Evolutionary conservation across 768 basidiomycete species (phyloP).

Genomic region (Krasilnikovozyma curviuscula): DNA sequence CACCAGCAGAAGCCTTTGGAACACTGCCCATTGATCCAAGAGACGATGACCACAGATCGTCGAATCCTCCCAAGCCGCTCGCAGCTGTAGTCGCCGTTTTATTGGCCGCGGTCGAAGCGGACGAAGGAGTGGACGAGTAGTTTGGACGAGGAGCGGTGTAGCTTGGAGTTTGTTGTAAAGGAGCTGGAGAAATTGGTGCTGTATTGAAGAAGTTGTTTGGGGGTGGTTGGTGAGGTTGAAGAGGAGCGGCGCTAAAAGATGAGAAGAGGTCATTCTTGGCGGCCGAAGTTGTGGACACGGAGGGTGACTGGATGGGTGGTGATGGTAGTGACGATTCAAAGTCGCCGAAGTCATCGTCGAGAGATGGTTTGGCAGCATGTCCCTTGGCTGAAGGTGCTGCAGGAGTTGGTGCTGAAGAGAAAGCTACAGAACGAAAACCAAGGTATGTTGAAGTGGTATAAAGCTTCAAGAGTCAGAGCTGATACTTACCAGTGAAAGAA

Average conservation of each 20-base stretch:
- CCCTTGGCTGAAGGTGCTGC: no score
- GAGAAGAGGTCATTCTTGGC: neutral
- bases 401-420: neutral
- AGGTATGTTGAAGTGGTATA: no score
- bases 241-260: slow-evolving; percentile 1
- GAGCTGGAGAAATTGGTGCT: no score
- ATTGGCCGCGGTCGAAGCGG: neutral
- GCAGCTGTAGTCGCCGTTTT: slow-evolving; percentile 1
- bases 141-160: slow-evolving; percentile 3
- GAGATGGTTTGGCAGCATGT: no score
- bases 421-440: no score
- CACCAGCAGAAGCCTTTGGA: neutral
- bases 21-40: slow-evolving; percentile 14
- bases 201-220: neutral
- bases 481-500: no score
- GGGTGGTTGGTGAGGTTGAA: neutral
- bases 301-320: neutral
- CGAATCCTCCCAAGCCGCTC: slow-evolving; percentile 4
- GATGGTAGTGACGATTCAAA: neutral
- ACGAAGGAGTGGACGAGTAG: slow-evolving; percentile 5
- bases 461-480: no score
- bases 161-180: no score
- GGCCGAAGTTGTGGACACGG: slow-evolving; percentile 7
- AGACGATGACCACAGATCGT: slow-evolving; percentile 11
- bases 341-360: no score